Conservation (phyloP, 2,329 filamentous ascomycete genomes). For the Pseudocercospora musae region DNA sequence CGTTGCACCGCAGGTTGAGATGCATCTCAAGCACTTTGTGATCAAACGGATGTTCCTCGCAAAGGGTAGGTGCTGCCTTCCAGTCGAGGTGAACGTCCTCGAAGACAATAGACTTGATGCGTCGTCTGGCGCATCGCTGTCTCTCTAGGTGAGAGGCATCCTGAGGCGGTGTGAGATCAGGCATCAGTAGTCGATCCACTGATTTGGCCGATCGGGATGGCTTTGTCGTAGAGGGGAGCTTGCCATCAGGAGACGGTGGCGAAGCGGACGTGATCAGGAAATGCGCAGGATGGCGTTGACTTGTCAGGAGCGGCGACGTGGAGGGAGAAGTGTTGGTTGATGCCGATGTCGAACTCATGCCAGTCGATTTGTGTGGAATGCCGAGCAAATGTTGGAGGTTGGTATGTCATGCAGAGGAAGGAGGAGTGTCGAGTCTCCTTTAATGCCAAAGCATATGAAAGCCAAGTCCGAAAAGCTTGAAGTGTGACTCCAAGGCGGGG, state of each 20-base stretch:
- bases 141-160: conserved; percentile 6
- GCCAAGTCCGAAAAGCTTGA: conserved; percentile 6
- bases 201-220: background rate
- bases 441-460: conserved; percentile 4
- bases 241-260: background rate
- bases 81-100: conserved; percentile 22
- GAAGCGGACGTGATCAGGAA: background rate
- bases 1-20: conserved; percentile 19
- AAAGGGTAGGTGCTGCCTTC: conserved; percentile 21
- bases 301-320: conserved; percentile 5
- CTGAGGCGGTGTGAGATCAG: conserved; percentile 1
- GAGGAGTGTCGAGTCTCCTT: background rate
- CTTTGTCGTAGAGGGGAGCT: background rate
- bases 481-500: conserved; percentile 1
- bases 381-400: background rate
- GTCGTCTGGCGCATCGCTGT: conserved; percentile 11
- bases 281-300: conserved; percentile 1
- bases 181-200: conserved; percentile 7
- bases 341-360: conserved; percentile 1
- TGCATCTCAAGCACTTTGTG: conserved; percentile 13
- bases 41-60: conserved; percentile 18
- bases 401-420: background rate
- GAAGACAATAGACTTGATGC: conserved; percentile 20
- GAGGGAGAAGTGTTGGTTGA: conserved; percentile 7
- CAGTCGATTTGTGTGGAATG: background rate